Evolutionary conservation across 1,139 yeast genomes (phyloP), one percentile per base, ranked within the genome.

Genomic region (Saccharomyces hybrid): DNA sequence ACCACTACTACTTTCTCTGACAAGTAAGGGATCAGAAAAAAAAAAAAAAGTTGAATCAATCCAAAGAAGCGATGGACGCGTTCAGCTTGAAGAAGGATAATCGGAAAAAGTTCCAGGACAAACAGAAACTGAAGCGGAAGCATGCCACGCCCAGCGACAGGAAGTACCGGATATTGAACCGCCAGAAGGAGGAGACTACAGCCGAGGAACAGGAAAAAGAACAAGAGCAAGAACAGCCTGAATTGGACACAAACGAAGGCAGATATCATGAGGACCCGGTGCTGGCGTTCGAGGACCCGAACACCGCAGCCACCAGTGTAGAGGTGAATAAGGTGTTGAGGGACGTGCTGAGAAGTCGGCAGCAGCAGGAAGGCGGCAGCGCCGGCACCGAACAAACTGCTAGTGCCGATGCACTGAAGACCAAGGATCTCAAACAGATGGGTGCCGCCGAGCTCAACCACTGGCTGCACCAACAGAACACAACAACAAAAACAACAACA

Each of bases 141-240:
- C 72, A 69, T 58, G 66, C 65, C 1, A 68, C 72, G 3, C 69
- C 68, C 26, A 67, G 70, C 50, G 70, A 64, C 50, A 53, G 67
- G 27, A 68, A 69, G 53, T 67, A 69, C 56, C 57, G 61, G 27
- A 49, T 56, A 8, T 41, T 61, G 48, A 59, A 62, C 31, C 53
- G 56, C 26, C 56, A 56, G 25, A 56, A 56, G 50, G 56, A 49
- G 14, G 38, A 51, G 5, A 55, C 55, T 20, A 20, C 47, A 3
- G 52, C 8, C 1, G 48, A 25, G 53, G 41, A 42, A 51, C 50
- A 34, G 23, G 23, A 20, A 3, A 3, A 20, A 20, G 23, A 20
- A 20, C 23, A 20, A 20, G 23, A 20, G 4, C 23, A 20, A 32
- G 51, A 52, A 44, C 54, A 49, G 14, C 54, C 54, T 5, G 53